Conservation (phyloP, 2,329 filamentous ascomycete genomes). For the Didymella exigua region DNA sequence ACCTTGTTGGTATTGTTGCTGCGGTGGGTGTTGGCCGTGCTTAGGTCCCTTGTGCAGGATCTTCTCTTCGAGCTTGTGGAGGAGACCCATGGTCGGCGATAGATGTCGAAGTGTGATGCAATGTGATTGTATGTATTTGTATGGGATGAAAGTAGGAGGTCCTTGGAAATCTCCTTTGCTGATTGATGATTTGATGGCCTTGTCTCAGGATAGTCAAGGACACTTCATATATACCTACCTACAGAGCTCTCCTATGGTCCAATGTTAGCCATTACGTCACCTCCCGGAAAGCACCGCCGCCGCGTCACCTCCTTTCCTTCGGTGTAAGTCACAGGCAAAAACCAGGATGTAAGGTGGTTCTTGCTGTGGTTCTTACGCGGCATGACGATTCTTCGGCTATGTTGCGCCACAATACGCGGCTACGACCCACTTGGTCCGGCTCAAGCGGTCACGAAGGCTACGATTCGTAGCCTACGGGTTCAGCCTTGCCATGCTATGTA, state of each 20-base stretch:
- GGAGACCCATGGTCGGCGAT: not conserved
- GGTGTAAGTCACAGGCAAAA: not conserved
- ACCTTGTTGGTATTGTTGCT: not conserved
- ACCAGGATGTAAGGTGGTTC: not conserved
- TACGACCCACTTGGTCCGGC: slow-evolving; percentile 4
- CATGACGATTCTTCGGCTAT: not conserved
- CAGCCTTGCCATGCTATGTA: not conserved
- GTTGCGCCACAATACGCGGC: slow-evolving; percentile 5
- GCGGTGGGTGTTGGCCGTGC: not conserved
- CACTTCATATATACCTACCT: not conserved
- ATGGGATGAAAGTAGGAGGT: no score
- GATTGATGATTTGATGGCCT: no score
- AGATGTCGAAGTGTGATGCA: no score
- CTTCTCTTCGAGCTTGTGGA: slow-evolving; percentile 8
- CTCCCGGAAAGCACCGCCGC: not conserved
- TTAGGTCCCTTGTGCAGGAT: slow-evolving; percentile 2
- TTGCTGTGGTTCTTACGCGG: not conserved
- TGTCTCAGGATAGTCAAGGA: not conserved
- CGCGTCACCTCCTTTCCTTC: not conserved
- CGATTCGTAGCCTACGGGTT: slow-evolving; percentile 1
- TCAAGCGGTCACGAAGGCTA: slow-evolving; percentile 1
- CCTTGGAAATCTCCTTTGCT: no score
- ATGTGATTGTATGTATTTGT: no score
- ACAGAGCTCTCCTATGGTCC: no score
- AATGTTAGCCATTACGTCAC: not conserved